These are phyloP conservation scores for thale cress (Arabidopsis thaliana) DNA, from an alignment of 345 rosid species.

Conservation along the genomic window TAIR10.1 NC_003076.8:1338501-1339000, in stretches of 20 bases:
- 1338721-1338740: slow-evolving; percentile 12
- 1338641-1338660: slow-evolving; percentile 83
- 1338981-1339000: slow-evolving; percentile 73
- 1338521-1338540: not conserved
- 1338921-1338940: slow-evolving; percentile 52
- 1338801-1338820: slow-evolving; percentile 79
- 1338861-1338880: slow-evolving; percentile 75
- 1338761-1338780: slow-evolving; percentile 2
- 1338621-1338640: slow-evolving; percentile 62
- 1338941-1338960: slow-evolving; percentile 60
- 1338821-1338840: slow-evolving; percentile 68
- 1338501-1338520: slow-evolving; percentile 18
- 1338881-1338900: slow-evolving; percentile 60
- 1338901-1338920: slow-evolving; percentile 48
- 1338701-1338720: slow-evolving; percentile 58
- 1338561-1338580: not conserved
- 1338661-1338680: slow-evolving; percentile 68
- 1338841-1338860: slow-evolving; percentile 71
- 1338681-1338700: slow-evolving; percentile 61
- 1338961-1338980: slow-evolving; percentile 91
- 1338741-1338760: not conserved
- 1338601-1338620: slow-evolving; percentile 72
- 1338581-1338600: slow-evolving; percentile 59
- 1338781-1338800: slow-evolving; percentile 52
- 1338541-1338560: not conserved